Conservation (phyloP, 73 alveolate species). For the Paramecium tetraurelia region DNA sequence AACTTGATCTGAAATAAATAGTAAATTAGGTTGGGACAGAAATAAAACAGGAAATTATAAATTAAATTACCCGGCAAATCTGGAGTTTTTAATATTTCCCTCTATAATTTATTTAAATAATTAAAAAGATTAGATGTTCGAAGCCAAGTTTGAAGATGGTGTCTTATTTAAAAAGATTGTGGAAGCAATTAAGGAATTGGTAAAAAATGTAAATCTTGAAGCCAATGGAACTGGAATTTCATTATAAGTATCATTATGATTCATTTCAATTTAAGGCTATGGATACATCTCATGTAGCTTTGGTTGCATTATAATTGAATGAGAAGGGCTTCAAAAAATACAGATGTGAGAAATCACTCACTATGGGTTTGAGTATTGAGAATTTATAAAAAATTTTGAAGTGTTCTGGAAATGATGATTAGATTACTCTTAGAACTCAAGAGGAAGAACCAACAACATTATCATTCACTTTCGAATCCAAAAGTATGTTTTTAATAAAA, state of each 20-base stretch:
- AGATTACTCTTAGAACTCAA: constrained; percentile 92
- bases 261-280: constrained; percentile 80
- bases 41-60: background rate
- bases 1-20: background rate
- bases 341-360: constrained; percentile 90
- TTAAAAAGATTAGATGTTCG: constrained; percentile 76
- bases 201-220: constrained; percentile 95
- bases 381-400: constrained; percentile 93
- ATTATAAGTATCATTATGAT: background rate
- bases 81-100: background rate
- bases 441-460: constrained; percentile 87
- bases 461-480: constrained; percentile 90
- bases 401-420: constrained; percentile 96
- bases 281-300: constrained; percentile 99
- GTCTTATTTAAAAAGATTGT: constrained; percentile 88
- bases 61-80: constrained; percentile 32
- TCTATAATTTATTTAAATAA: background rate
- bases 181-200: constrained; percentile 96
- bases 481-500: constrained; percentile 1
- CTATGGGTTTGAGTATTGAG: constrained; percentile 91
- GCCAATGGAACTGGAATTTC: constrained; percentile 95
- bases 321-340: constrained; percentile 96
- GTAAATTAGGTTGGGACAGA: background rate
- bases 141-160: constrained; percentile 93
- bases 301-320: constrained; percentile 91